phyloP scores from a whole-genome alignment of 371 early-diverging fungal genomes.

The Batkoa obscura region DNA sequence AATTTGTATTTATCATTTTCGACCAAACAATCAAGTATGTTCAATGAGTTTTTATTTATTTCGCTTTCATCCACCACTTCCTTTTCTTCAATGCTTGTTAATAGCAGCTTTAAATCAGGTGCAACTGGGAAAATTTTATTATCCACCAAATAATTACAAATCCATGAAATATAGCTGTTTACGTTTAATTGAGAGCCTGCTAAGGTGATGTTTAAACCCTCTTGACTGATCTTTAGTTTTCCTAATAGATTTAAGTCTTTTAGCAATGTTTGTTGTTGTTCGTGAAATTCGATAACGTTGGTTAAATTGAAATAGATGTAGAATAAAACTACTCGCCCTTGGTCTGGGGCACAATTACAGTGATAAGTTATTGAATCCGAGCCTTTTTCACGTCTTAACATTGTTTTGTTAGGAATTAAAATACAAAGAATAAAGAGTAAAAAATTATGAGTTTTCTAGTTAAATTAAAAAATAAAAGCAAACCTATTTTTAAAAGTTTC shows the following conservation, averaged over 20 bases:
- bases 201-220: constrained; percentile 47
- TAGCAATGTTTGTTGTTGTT: constrained; percentile 18
- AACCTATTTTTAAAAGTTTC: no score
- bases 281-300: constrained; percentile 21
- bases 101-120: neutral
- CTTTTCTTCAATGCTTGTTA: constrained; percentile 1
- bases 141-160: constrained; percentile 11
- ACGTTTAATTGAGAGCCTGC: constrained; percentile 25
- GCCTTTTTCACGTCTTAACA: neutral
- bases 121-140: constrained; percentile 5
- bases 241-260: constrained; percentile 23
- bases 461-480: no score
- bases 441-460: no score
- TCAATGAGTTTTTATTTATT: neutral
- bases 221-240: constrained; percentile 35
- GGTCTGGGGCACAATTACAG: neutral
- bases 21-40: neutral
- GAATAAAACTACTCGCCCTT: constrained; percentile 32
- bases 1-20: neutral
- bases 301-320: constrained; percentile 25
- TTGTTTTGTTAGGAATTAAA: neutral
- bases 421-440: no score
- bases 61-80: neutral
- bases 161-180: constrained; percentile 22
- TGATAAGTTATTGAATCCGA: neutral